A percentile compares a stretch with the other conserved stretches of the same genome.
Evolutionary conservation across 768 basidiomycete genomes (phyloP).

Genomic region (Paxillus rubicundulus): DNA sequence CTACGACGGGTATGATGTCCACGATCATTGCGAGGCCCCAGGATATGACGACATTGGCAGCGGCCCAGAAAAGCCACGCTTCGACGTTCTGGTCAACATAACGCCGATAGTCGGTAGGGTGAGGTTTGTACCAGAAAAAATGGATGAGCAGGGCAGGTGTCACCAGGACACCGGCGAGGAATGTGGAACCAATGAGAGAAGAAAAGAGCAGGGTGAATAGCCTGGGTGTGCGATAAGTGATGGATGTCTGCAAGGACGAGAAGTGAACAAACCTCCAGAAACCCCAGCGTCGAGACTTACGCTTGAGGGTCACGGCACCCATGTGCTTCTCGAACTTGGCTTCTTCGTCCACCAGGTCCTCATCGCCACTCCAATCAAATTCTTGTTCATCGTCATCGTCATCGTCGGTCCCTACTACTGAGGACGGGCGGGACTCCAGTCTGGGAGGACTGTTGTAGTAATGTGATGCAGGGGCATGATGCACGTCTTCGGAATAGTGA

Average conservation of each 20-base stretch:
- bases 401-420: conserved; percentile 54
- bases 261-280: conserved; percentile 46
- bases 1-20: conserved; percentile 60
- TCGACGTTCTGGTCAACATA: conserved; percentile 65
- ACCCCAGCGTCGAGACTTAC: conserved; percentile 47
- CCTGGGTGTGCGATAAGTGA: conserved; percentile 33
- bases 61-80: conserved; percentile 83
- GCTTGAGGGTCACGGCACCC: conserved; percentile 48
- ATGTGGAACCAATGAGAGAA: conserved; percentile 67
- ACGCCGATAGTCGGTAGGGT: conserved; percentile 52
- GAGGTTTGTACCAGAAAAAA: conserved; percentile 66
- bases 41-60: conserved; percentile 71
- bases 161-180: conserved; percentile 61
- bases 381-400: conserved; percentile 52
- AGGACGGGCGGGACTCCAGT: conserved; percentile 40
- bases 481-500: conserved; percentile 51
- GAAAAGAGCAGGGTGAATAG: conserved; percentile 63
- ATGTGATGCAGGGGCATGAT: conserved; percentile 20
- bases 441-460: conserved; percentile 27
- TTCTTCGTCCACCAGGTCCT: conserved; percentile 70
- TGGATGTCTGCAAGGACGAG: background rate
- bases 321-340: conserved; percentile 62
- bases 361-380: conserved; percentile 81
- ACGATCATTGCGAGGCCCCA: conserved; percentile 76
- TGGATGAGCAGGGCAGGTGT: conserved; percentile 62